phyloP scores from a whole-genome alignment of 345 rosid genomes.

The Dipteronia sinensis region DNA sequence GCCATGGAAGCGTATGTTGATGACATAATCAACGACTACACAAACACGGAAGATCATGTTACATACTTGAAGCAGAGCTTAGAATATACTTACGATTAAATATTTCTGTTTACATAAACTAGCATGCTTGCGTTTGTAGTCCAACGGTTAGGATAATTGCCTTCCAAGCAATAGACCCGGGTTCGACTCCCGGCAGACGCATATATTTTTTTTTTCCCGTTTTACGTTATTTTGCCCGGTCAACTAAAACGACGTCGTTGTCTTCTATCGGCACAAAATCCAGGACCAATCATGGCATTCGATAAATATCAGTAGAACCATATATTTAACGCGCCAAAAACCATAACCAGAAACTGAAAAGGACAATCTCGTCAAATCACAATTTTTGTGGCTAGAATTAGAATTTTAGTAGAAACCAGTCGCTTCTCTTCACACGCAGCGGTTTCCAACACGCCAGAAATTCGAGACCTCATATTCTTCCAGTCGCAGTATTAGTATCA shows the following conservation, averaged over 20 bases:
- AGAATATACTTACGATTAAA: too few relatives aligned
- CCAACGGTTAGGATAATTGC: constrained; percentile 91
- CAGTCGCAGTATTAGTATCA: not conserved
- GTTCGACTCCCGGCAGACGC: constrained; percentile 86
- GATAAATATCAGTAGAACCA: constrained; percentile 7
- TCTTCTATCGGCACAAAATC: not conserved
- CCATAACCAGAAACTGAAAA: constrained; percentile 12
- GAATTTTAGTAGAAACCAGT: too few relatives aligned
- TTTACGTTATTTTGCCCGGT: not conserved
- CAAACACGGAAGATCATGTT: too few relatives aligned
- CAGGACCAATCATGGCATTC: constrained; percentile 4
- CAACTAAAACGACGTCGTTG: not conserved
- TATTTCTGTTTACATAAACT: not conserved
- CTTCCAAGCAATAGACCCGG: constrained; percentile 81
- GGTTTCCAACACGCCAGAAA: not conserved
- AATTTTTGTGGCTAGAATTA: not conserved
- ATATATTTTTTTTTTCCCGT: not conserved
- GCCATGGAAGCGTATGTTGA: too few relatives aligned
- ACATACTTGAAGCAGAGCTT: too few relatives aligned
- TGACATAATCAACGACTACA: too few relatives aligned
- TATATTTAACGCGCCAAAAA: constrained; percentile 35
- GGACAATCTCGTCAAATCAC: constrained; percentile 37
- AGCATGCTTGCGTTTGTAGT: constrained; percentile 55
- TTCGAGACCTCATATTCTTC: not conserved
- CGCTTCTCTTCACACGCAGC: not conserved